Percentiles rank a stretch among this genome's conserved stretches.
phyloP scores from a whole-genome alignment of 2,329 filamentous ascomycete species.

The Epichloe glyceriae region DNA sequence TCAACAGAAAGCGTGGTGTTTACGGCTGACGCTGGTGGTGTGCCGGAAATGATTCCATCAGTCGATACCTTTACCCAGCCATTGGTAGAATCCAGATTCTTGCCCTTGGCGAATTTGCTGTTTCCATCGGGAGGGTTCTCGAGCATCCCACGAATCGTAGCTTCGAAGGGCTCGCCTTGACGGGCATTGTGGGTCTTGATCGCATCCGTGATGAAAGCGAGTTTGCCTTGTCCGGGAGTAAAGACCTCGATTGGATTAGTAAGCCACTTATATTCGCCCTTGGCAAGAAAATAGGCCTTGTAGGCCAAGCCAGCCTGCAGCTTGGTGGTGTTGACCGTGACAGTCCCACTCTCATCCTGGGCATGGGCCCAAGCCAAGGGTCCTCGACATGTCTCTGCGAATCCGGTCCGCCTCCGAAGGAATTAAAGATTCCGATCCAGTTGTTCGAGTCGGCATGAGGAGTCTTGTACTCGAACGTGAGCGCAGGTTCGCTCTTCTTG shows the following conservation, averaged over 20 bases:
- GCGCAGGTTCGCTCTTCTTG: conserved; percentile 6
- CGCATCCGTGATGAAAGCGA: conserved; percentile 17
- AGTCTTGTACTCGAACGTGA: conserved; percentile 25
- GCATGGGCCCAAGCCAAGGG: conserved; percentile 22
- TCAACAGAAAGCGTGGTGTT: conserved; percentile 15
- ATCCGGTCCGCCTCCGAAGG: conserved; percentile 21
- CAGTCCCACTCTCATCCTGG: conserved; percentile 13
- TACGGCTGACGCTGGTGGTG: conserved; percentile 12
- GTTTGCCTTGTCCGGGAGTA: conserved; percentile 10
- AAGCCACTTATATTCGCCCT: conserved; percentile 23
- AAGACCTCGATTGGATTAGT: conserved; percentile 20
- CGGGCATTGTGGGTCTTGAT: conserved; percentile 25
- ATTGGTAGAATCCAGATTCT: conserved; percentile 6
- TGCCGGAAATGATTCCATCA: conserved; percentile 24
- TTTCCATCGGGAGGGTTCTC: conserved; percentile 11
- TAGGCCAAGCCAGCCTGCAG: conserved; percentile 19
- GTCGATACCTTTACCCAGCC: conserved; percentile 20
- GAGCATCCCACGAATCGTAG: conserved; percentile 21
- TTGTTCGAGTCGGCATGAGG: conserved; percentile 16
- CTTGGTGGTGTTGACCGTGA: conserved; percentile 12
- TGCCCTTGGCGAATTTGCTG: conserved; percentile 16
- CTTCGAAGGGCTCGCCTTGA: conserved; percentile 19
- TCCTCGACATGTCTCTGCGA: conserved; percentile 16
- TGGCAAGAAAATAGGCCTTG: conserved; percentile 23
- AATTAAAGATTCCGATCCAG: conserved; percentile 26